phyloP scores from a whole-genome alignment of 441 rosid species.

The Populus hybrid region DNA sequence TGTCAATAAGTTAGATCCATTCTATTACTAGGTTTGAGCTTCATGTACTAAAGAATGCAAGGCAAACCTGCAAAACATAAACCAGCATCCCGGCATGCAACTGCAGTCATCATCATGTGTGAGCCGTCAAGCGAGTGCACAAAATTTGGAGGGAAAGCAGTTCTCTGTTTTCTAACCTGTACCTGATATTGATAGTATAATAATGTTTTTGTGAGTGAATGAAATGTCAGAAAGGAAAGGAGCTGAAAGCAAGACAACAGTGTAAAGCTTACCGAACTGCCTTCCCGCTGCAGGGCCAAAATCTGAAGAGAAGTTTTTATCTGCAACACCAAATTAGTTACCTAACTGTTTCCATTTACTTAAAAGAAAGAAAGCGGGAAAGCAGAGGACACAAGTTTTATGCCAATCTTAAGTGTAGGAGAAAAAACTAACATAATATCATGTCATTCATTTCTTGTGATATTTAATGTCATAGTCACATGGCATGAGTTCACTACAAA shows the following conservation, averaged over 20 bases:
- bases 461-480: neutral
- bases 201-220: neutral
- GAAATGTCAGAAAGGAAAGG: slow-evolving; percentile 9
- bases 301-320: slow-evolving; percentile 89
- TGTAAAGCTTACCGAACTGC: slow-evolving; percentile 57
- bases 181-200: slow-evolving; percentile 45
- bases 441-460: neutral
- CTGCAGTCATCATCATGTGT: slow-evolving; percentile 99
- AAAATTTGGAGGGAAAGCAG: slow-evolving; percentile 93
- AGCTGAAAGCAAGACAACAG: slow-evolving; percentile 11
- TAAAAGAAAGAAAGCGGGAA: neutral
- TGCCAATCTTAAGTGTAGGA: neutral
- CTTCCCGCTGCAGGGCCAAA: slow-evolving; percentile 82
- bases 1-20: neutral
- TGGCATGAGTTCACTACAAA: neutral
- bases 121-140: slow-evolving; percentile 96
- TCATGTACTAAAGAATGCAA: slow-evolving; percentile 5
- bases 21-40: slow-evolving; percentile 2
- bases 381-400: neutral
- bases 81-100: slow-evolving; percentile 87
- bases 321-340: slow-evolving; percentile 46
- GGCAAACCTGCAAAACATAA: slow-evolving; percentile 81
- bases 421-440: neutral
- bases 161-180: too few species aligned
- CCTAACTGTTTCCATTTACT: neutral